Evolutionary conservation across 2,329 filamentous ascomycete species (phyloP), one percentile per base, ranked within the genome.

Genomic region (Hymenoscyphus linearis): DNA sequence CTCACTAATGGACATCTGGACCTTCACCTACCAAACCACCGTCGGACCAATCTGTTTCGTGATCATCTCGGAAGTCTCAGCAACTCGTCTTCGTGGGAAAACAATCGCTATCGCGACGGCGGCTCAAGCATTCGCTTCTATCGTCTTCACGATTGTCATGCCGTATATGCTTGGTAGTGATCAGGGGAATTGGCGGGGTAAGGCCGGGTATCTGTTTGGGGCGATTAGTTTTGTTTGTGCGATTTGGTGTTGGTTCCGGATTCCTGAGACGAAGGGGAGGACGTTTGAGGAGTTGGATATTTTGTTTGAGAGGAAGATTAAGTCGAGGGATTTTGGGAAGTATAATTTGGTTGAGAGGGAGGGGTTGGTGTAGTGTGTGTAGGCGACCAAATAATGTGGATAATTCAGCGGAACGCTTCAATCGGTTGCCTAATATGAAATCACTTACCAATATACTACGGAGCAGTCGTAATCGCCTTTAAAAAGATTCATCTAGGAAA

Each of bases 201-300:
- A 76, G 68, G 75, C 75, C 1, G 75, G 75, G 0, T 76, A 76
- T 27, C 67, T 78, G 1, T 78, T 72, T 60, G 70, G 73, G 0
- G 44, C 31, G 2, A 31, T 57, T n/a, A 52, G 37, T 18, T n/a
- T 44, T 10, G 44, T 53, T 2, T 53, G 22, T 47, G 14, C 5
- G 14, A 31, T 57, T 16, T 85, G 83, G 76, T 79, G 80, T 0
- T 81, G 74, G 62, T 80, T 80, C 66, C 79, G 78, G n/a, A 74
- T 83, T 6, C 76, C 76, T 31, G 78, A 80, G 68, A 76, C 76
- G 0, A 74, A 74, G 14, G 74, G 74, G 1, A 71, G 75, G 58
- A 64, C 64, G 34, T 64, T 64, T 59, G 60, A 60, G 36, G 65
- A 67, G 56, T 53, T 67, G 59, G 65, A 67, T 62, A 53, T 64